A percentile compares a stretch with the other conserved stretches of the same genome.
Evolutionary conservation across 441 rosid species (phyloP).

Genomic region (Omphalea diandra): DNA sequence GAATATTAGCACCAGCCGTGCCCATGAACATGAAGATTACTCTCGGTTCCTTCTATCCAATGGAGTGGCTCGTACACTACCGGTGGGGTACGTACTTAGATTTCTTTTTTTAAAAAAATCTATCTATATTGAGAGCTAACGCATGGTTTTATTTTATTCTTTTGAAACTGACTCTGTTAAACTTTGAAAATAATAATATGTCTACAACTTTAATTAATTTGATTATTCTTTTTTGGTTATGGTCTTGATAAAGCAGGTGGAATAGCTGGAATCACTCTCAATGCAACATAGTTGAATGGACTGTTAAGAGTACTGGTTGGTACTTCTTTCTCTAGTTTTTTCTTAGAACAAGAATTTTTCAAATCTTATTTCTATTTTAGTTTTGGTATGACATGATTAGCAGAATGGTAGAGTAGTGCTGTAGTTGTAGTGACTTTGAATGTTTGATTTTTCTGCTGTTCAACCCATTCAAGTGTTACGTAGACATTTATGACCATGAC

Average conservation of each 20-base stretch:
- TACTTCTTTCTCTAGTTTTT: not conserved
- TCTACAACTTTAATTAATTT: not conserved
- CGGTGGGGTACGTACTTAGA: slow-evolving; percentile 55
- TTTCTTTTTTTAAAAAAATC: too few relatives aligned
- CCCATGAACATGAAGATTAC: slow-evolving; percentile 19
- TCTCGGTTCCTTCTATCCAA: slow-evolving; percentile 38
- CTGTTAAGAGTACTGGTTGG: slow-evolving; percentile 38
- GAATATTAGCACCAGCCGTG: slow-evolving; percentile 13
- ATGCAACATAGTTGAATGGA: slow-evolving; percentile 45
- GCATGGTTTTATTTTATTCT: too few relatives aligned
- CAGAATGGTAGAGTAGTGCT: too few relatives aligned
- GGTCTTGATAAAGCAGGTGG: slow-evolving; percentile 48
- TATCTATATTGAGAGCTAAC: too few relatives aligned
- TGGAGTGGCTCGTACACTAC: slow-evolving; percentile 53
- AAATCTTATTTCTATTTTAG: not conserved
- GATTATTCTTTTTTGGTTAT: not conserved
- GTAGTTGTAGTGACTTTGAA: too few relatives aligned
- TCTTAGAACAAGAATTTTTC: slow-evolving; percentile 5
- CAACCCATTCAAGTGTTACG: not conserved
- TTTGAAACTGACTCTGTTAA: not conserved
- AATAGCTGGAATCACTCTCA: slow-evolving; percentile 60
- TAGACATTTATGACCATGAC: too few relatives aligned
- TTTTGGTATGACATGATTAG: too few relatives aligned
- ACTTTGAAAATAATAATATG: not conserved
- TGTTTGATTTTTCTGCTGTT: not conserved